These are phyloP conservation scores for Ceratocystis variospora DNA, from an alignment of 2,329 filamentous ascomycete species.

Conservation along the genomic window DNA sequence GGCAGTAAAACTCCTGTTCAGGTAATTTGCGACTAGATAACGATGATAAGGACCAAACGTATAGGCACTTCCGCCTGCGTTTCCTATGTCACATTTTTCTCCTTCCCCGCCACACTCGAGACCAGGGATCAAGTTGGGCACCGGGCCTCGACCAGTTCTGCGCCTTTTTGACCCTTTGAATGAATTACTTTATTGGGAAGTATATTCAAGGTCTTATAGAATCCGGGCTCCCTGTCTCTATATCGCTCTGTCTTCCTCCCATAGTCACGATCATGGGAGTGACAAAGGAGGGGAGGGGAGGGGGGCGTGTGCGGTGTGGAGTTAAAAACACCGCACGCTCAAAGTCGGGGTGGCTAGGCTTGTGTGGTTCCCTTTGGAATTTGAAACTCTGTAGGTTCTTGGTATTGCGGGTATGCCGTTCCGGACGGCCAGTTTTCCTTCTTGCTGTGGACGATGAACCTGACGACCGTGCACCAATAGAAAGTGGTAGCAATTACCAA, in stretches of 20 bases:
- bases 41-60: neutral
- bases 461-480: neutral
- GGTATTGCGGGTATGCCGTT: neutral
- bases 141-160: neutral
- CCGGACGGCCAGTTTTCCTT: neutral
- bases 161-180: neutral
- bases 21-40: neutral
- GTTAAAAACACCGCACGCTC: neutral
- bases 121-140: neutral
- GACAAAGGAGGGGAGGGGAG: neutral
- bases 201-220: neutral
- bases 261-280: neutral
- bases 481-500: neutral
- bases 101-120: neutral
- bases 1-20: neutral
- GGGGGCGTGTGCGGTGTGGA: neutral
- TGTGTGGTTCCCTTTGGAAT: neutral
- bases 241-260: no score
- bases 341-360: neutral
- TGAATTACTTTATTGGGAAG: neutral
- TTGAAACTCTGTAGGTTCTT: neutral
- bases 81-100: neutral
- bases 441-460: neutral
- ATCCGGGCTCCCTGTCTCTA: neutral
- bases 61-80: neutral